phyloP scores from a whole-genome alignment of 176 grass and related monocot species.

The Oryza nivara region DNA sequence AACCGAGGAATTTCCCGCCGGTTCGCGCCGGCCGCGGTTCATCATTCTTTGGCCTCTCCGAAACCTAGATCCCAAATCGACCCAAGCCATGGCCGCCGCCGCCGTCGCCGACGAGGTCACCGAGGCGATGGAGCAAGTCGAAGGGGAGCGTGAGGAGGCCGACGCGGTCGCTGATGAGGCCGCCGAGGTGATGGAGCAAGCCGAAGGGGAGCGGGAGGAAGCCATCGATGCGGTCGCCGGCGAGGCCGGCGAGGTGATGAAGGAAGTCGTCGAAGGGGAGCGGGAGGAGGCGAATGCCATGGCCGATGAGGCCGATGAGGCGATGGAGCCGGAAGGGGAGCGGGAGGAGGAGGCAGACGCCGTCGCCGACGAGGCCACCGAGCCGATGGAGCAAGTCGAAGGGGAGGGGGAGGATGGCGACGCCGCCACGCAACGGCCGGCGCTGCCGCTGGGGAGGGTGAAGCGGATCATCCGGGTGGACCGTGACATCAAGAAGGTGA shows the following conservation, averaged over 20 bases:
- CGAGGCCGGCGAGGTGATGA: neutral
- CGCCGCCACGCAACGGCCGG: slow-evolving; percentile 23
- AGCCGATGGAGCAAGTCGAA: neutral
- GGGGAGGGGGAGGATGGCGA: neutral
- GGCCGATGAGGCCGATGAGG: neutral
- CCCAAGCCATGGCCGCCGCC: slow-evolving; percentile 35
- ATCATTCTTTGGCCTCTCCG: neutral
- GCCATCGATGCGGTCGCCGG: neutral
- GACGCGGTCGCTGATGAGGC: neutral
- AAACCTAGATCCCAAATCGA: neutral
- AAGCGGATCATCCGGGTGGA: slow-evolving; percentile 90
- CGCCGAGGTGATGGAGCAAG: neutral
- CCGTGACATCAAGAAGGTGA: slow-evolving; percentile 82
- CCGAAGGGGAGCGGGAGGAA: neutral
- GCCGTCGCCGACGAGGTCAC: neutral
- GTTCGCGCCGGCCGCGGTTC: neutral
- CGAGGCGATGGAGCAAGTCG: neutral
- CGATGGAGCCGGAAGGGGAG: slow-evolving; percentile 3
- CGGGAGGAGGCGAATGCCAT: neutral
- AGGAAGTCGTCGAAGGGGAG: neutral
- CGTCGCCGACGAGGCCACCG: neutral
- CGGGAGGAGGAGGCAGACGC: neutral
- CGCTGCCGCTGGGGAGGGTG: slow-evolving; percentile 72
- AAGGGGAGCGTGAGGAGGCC: neutral
- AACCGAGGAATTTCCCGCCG: slow-evolving; percentile 22